A percentile compares a stretch with the other conserved stretches of the same genome.
Evolutionary conservation across 495 filamentous ascomycete species (phyloP).

Genomic region (Neurospora sp.): DNA sequence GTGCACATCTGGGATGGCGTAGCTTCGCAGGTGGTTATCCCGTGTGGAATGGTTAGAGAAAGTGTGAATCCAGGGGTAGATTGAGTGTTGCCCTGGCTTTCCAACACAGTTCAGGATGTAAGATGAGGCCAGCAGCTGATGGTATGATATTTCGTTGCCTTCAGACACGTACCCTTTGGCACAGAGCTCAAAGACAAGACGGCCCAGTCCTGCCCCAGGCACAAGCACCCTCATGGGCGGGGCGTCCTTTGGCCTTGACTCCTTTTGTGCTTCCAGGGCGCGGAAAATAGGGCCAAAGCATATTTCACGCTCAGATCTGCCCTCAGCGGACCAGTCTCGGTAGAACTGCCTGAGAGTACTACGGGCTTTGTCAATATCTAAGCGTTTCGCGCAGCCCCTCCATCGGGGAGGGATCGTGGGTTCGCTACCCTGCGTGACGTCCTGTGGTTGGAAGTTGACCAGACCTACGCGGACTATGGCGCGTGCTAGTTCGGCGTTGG

Average conservation of each 20-base stretch:
- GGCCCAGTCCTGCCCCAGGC: slow-evolving; percentile 80
- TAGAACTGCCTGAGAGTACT: slow-evolving; percentile 89
- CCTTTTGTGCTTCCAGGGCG: slow-evolving; percentile 49
- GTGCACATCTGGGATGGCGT: slow-evolving; percentile 69
- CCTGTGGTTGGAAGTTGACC: slow-evolving; percentile 43
- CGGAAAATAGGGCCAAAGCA: slow-evolving; percentile 64
- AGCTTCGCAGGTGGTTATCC: slow-evolving; percentile 57
- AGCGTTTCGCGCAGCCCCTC: slow-evolving; percentile 51
- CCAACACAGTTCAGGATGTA: slow-evolving; percentile 67
- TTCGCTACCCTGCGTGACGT: neutral
- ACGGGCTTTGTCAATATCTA: slow-evolving; percentile 79
- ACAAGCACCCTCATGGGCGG: slow-evolving; percentile 58
- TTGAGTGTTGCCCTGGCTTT: slow-evolving; percentile 41
- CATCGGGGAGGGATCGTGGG: slow-evolving; percentile 39
- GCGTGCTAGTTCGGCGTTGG: slow-evolving; percentile 73
- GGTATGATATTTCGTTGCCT: slow-evolving; percentile 94
- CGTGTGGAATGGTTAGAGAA: slow-evolving; percentile 71
- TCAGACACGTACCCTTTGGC: slow-evolving; percentile 63
- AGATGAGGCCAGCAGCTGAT: slow-evolving; percentile 76
- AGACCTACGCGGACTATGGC: slow-evolving; percentile 60
- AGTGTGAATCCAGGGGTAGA: slow-evolving; percentile 71
- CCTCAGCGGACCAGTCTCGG: slow-evolving; percentile 86
- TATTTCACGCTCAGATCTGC: slow-evolving; percentile 56
- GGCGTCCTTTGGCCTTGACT: slow-evolving; percentile 15
- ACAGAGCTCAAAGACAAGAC: slow-evolving; percentile 79